Percentiles rank a stretch among this genome's conserved stretches.
phyloP scores from a whole-genome alignment of 2,329 filamentous ascomycete genomes.

The Fusarium sp. region DNA sequence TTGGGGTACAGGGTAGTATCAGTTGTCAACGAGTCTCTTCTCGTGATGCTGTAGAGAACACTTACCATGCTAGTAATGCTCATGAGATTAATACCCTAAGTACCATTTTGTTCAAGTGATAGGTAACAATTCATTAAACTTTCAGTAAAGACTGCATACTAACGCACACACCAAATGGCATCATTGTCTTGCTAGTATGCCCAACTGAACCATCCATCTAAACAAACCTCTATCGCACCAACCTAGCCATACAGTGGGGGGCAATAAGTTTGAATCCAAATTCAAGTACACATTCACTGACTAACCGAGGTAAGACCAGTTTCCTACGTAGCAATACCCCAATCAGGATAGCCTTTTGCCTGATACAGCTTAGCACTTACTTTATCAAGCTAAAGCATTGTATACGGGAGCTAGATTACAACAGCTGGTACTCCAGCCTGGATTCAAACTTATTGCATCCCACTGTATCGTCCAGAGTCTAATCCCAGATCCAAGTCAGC shows the following conservation, averaged over 20 bases:
- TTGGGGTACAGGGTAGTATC: not conserved
- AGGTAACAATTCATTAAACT: not conserved
- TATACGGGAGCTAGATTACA: too few species aligned
- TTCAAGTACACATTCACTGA: too few species aligned
- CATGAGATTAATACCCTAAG: not conserved
- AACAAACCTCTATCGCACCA: not conserved
- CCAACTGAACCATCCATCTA: too few species aligned
- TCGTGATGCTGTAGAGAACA: not conserved
- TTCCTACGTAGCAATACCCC: too few species aligned
- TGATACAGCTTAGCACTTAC: too few species aligned
- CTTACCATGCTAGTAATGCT: not conserved
- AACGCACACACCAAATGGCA: not conserved
- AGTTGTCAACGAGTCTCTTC: not conserved
- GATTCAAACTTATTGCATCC: too few species aligned
- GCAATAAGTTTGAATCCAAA: too few species aligned
- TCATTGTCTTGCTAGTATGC: not conserved
- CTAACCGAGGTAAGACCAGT: too few species aligned
- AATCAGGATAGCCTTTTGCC: too few species aligned
- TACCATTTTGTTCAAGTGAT: not conserved
- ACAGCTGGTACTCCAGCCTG: too few species aligned
- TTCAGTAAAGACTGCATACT: not conserved
- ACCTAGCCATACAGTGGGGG: too few species aligned
- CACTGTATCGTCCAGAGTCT: not conserved
- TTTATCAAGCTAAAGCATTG: too few species aligned
- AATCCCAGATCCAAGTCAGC: not conserved